phyloP scores from a whole-genome alignment of 2,329 filamentous ascomycete genomes.

The Xylaria sp. region DNA sequence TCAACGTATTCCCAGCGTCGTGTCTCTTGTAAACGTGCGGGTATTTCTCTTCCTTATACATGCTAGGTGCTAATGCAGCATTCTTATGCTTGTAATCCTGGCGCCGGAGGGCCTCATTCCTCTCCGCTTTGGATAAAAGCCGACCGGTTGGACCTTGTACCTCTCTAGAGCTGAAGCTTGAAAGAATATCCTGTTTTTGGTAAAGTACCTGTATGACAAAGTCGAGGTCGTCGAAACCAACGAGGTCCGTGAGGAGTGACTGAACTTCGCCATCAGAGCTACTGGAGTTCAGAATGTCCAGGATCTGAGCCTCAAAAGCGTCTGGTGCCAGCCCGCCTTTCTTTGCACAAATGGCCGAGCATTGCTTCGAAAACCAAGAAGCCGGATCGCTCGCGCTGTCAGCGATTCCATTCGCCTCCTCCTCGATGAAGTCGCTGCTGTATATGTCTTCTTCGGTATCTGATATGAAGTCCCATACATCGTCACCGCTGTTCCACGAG shows the following conservation, averaged over 20 bases:
- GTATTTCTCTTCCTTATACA: conserved; percentile 77
- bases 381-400: conserved; percentile 54
- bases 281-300: conserved; percentile 73
- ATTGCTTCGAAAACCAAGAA: conserved; percentile 75
- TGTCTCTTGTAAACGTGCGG: conserved; percentile 92
- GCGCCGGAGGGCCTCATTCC: conserved; percentile 76
- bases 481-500: conserved; percentile 70
- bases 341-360: conserved; percentile 65
- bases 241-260: conserved; percentile 83
- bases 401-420: conserved; percentile 39
- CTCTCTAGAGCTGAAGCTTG: conserved; percentile 47
- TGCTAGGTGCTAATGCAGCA: conserved; percentile 70
- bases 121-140: conserved; percentile 76
- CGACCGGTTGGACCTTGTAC: conserved; percentile 49
- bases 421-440: conserved; percentile 69
- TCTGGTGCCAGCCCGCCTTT: conserved; percentile 71
- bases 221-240: conserved; percentile 93
- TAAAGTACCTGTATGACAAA: conserved; percentile 90
- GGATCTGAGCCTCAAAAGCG: conserved; percentile 78
- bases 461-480: conserved; percentile 92
- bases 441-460: conserved; percentile 70
- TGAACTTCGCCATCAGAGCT: conserved; percentile 84
- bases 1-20: conserved; percentile 84
- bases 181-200: conserved; percentile 72
- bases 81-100: conserved; percentile 86